These are phyloP conservation scores for Cupressus sempervirens DNA, from an alignment of 75 land plant species.

Conservation along the genomic window DNA sequence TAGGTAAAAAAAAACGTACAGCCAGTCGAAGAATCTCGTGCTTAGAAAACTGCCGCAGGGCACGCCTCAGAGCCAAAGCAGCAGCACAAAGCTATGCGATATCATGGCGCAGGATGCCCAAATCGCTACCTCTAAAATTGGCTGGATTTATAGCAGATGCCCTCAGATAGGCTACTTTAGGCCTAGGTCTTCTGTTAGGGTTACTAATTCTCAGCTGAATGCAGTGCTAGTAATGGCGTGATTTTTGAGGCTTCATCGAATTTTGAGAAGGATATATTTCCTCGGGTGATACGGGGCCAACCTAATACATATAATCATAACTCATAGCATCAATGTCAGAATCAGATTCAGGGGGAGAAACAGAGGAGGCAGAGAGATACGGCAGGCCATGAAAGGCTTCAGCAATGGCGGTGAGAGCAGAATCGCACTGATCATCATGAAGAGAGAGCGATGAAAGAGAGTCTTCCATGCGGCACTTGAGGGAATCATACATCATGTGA, in stretches of 20 bases:
- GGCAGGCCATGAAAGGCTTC: conserved; percentile 10
- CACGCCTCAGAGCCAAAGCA: no score
- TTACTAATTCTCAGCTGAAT: conserved; percentile 57
- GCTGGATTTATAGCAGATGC: conserved; percentile 65
- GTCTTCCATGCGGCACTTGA: conserved; percentile 58
- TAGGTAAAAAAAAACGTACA: no score
- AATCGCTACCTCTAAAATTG: conserved; percentile 44
- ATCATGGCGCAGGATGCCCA: conserved; percentile 53
- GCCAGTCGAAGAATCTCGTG: no score
- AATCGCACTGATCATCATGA: neutral
- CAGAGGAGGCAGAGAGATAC: conserved; percentile 14
- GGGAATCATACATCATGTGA: conserved; percentile 60
- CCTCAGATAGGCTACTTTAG: conserved; percentile 40
- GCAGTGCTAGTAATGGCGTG: conserved; percentile 60
- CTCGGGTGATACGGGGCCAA: no score
- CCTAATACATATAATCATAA: no score
- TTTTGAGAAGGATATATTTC: conserved; percentile 10
- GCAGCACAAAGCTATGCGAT: conserved; percentile 71
- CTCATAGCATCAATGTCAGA: no score
- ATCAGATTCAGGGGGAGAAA: conserved; percentile 15
- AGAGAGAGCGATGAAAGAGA: neutral
- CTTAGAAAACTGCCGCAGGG: no score
- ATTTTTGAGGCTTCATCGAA: conserved; percentile 32
- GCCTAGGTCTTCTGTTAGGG: conserved; percentile 27
- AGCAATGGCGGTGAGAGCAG: conserved; percentile 1